A percentile compares a stretch with the other conserved stretches of the same genome.
phyloP scores from a whole-genome alignment of 805 yeast species.

The Priceomyces medius region DNA sequence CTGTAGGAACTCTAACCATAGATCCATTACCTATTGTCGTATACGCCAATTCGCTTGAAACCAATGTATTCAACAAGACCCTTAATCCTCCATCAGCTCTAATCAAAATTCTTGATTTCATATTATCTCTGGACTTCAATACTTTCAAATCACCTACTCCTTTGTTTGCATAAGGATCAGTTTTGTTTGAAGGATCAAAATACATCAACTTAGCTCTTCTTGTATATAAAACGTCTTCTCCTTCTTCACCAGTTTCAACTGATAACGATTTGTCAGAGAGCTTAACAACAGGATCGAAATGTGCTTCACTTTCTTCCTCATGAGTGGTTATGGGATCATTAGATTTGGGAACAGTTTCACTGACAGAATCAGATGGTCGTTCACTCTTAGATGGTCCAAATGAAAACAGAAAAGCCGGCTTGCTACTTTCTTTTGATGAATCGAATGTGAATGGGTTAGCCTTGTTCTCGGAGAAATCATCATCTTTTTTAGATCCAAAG shows the following conservation, averaged over 20 bases:
- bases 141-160: slow-evolving; percentile 86
- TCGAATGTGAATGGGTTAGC: not conserved
- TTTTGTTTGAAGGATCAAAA: slow-evolving; percentile 50
- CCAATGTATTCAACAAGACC: slow-evolving; percentile 66
- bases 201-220: slow-evolving; percentile 72
- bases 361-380: not conserved
- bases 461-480: slow-evolving; percentile 5
- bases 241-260: slow-evolving; percentile 77
- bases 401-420: slow-evolving; percentile 7
- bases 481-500: slow-evolving; percentile 16
- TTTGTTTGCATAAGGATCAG: slow-evolving; percentile 51
- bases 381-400: slow-evolving; percentile 9
- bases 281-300: slow-evolving; percentile 39
- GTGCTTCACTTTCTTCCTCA: slow-evolving; percentile 47
- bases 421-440: slow-evolving; percentile 4
- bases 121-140: slow-evolving; percentile 56
- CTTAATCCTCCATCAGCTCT: slow-evolving; percentile 90
- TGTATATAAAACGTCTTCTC: slow-evolving; percentile 61
- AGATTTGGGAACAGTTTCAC: slow-evolving; percentile 17
- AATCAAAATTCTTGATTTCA: slow-evolving; percentile 67
- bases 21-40: slow-evolving; percentile 63
- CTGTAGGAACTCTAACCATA: slow-evolving; percentile 63
- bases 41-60: slow-evolving; percentile 60
- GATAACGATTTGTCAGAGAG: slow-evolving; percentile 48
- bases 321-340: slow-evolving; percentile 25